Evolutionary conservation across 345 rosid species (phyloP), one percentile per base, ranked within the genome.

Genomic region (Arabidopsis thaliana): DNA sequence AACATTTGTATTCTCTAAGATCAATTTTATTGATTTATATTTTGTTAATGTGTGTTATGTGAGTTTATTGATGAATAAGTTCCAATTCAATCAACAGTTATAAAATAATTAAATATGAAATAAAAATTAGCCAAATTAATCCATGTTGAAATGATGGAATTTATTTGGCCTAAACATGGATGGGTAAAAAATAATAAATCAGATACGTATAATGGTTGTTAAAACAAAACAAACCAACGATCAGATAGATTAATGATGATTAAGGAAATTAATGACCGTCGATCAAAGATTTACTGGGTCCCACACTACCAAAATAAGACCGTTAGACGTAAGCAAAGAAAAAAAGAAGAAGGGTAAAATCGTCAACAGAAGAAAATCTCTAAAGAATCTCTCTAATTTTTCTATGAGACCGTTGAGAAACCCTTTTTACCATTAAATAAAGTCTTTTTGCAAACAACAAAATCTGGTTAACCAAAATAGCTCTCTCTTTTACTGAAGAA

Each of bases 251-350:
- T 59, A 33, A 45, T 48, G 58, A 45, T 44, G 20, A 6, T 42
- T 6, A 48, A 67, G 16, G 2, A 38, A 59, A 58, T 53, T 69
- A 71, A 57, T 56, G 66, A 64, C 76, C 62, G 80, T 77, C 48
- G 72, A 70, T 77, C 22, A 4, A 64, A 37, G 11, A 13, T 32
- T 24, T 9, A 22, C 4, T 56, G 45, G 76, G 72, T 49, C 77
- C 80, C 42, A 49, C 42, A 40, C 8, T 71, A 8, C 57, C 22
- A 30, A 77, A 77, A 65, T 77, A 38, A 57, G 81, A 65, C 81
- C 80, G 80, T 77, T 77, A 46, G 0, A 34, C 8, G 55, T 34
- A 33, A 9, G 28, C 10, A 50, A 55, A 16, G 34, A 8, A 13
- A 42, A 23, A 8, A 59, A n/a, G n/a, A 14, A 8, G 52, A 56